These are phyloP conservation scores for Nakazawaea pomicola DNA, from an alignment of 805 yeast species.

Conservation along the genomic window DNA sequence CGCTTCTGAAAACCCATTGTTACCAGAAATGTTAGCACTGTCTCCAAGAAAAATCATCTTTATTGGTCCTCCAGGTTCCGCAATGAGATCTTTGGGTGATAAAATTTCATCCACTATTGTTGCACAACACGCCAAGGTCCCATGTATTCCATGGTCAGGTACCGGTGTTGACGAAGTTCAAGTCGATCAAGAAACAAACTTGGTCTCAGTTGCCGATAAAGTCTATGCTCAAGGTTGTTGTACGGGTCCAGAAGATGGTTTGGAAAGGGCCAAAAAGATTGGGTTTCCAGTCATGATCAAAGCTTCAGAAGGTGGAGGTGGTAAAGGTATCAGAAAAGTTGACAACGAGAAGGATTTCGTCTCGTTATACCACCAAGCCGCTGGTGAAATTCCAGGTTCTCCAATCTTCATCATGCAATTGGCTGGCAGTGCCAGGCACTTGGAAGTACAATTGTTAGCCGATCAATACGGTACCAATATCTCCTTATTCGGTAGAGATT, in stretches of 20 bases:
- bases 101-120: constrained; percentile 97
- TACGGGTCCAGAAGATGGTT: constrained; percentile 80
- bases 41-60: constrained; percentile 86
- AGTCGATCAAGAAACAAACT: constrained; percentile 60
- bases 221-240: constrained; percentile 89
- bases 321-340: constrained; percentile 98
- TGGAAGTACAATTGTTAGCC: constrained; percentile 95
- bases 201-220: constrained; percentile 85
- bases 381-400: constrained; percentile 97
- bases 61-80: constrained; percentile 98
- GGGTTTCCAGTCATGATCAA: constrained; percentile 99
- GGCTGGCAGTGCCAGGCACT: constrained; percentile 96
- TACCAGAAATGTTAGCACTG: constrained; percentile 93
- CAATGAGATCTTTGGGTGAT: constrained; percentile 99
- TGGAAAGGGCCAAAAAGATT: constrained; percentile 74
- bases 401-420: constrained; percentile 97
- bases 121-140: constrained; percentile 97
- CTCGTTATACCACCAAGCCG: constrained; percentile 83
- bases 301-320: constrained; percentile 99
- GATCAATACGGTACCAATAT: constrained; percentile 98
- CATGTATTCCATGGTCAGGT: constrained; percentile 99
- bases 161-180: constrained; percentile 86
- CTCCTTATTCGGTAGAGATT: constrained; percentile 96
- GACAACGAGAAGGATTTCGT: constrained; percentile 76
- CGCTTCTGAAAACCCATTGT: constrained; percentile 95